Conservation (phyloP, 768 basidiomycete species). For the Gyrodon lividus region DNA sequence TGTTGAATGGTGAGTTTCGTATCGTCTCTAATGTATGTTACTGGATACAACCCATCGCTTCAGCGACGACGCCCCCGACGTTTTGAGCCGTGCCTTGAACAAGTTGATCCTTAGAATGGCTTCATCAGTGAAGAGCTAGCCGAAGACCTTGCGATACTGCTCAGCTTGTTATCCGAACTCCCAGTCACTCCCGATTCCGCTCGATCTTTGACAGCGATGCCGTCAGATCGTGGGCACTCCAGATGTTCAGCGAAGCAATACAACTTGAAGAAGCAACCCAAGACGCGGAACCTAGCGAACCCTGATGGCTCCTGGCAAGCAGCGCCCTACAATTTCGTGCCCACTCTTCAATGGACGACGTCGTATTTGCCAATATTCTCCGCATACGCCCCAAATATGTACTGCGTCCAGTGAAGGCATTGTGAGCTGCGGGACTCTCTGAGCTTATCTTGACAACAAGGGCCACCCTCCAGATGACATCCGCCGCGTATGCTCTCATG, state of each 20-base stretch:
- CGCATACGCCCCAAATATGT: neutral
- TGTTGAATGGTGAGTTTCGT: neutral
- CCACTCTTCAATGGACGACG: neutral
- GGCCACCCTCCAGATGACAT: too few species aligned
- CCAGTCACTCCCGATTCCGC: too few species aligned
- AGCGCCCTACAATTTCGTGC: neutral
- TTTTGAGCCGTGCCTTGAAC: neutral
- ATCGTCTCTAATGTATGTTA: neutral
- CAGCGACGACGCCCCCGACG: neutral
- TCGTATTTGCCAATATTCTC: neutral
- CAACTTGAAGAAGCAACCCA: too few species aligned
- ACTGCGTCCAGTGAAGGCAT: neutral
- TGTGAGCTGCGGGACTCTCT: neutral
- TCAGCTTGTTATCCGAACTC: neutral
- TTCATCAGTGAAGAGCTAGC: neutral
- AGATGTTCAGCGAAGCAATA: too few species aligned
- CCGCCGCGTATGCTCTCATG: too few species aligned
- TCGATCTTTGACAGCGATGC: too few species aligned
- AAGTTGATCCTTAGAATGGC: neutral
- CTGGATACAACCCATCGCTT: neutral
- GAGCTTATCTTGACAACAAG: too few species aligned
- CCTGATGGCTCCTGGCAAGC: neutral
- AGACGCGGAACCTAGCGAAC: neutral
- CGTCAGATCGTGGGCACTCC: too few species aligned
- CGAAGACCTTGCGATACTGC: neutral